Evolutionary conservation across 306 rosid species (phyloP), one percentile per base, ranked within the genome.

Genomic region (Malus asiatica): DNA sequence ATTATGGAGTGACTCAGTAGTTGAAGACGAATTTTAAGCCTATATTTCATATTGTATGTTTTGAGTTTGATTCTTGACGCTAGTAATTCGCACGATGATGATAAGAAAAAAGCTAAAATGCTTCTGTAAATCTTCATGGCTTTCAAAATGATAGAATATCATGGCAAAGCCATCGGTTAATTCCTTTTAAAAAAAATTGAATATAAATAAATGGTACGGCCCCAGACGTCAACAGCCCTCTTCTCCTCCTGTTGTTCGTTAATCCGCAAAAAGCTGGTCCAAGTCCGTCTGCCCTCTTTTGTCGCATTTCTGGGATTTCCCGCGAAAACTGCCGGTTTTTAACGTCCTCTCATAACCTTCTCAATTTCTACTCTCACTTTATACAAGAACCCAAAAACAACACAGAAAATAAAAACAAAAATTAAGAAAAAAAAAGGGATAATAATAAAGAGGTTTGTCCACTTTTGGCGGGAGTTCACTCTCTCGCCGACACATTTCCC

Each of bases 181-280:
- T 33, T 1, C 38, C 1, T 0, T 33, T 5, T 5, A 0, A 0
- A 35, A 35, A 35, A 35, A 35, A 35, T 33, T 6, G 40, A 35
- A 35, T 35, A 6, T 30, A 30, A 30, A 30, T 13, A 62, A 62
- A 32, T 29, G 40, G 66, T 62, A 29, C 40, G 20, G 66, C 66
- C 4, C 4, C 66, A 35, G 66, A 12, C 55, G 55, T 32, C 68
- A 9, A 64, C 44, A 18, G 71, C 64, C 53, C 55, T 35, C 40
- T 1, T 35, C 76, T 27, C 53, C 52, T 5, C 66, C 44, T 30
- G 68, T 64, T 32, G 78, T 35, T n/a, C 22, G 76, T 29, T 32
- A 32, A 84, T 78, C 94, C 90, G 87, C 60, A 79, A 51, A 86
- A 27, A 81, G 79, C 83, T 84, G 88, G 86, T 77, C 25, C 66